phyloP scores from a whole-genome alignment of 345 rosid genomes.

The Nasturtium officinale region DNA sequence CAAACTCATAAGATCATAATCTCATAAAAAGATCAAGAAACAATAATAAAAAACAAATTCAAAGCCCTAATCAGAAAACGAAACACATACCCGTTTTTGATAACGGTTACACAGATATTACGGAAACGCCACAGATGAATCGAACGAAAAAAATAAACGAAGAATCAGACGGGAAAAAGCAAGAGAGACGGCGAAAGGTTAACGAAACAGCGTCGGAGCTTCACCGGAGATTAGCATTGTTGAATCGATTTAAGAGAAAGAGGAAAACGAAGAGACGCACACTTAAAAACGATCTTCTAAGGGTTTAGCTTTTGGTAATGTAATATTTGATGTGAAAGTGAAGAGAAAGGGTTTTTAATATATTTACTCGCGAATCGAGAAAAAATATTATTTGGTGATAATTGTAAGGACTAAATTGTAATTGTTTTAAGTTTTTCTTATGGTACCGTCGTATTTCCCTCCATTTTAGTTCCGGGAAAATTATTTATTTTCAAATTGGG shows the following conservation, averaged over 20 bases:
- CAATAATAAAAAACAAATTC: not conserved
- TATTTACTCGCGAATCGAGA: slow-evolving; percentile 16
- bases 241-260: not conserved
- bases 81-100: not conserved
- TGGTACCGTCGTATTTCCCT: slow-evolving; percentile 50
- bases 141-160: not conserved
- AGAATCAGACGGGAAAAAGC: not conserved
- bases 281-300: slow-evolving; percentile 9
- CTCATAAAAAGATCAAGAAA: not conserved
- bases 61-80: slow-evolving; percentile 25
- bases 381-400: not conserved
- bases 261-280: slow-evolving; percentile 18
- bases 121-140: not conserved
- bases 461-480: slow-evolving; percentile 40
- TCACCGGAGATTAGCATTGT: slow-evolving; percentile 35
- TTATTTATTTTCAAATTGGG: slow-evolving; percentile 1
- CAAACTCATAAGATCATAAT: not conserved
- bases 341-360: not conserved
- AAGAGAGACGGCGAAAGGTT: not conserved
- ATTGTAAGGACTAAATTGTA: slow-evolving; percentile 40
- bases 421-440: slow-evolving; percentile 14
- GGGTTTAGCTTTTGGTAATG: slow-evolving; percentile 23
- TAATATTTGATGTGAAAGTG: slow-evolving; percentile 18
- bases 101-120: not conserved
- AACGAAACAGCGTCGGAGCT: not conserved